Percentiles rank a stretch among this genome's conserved stretches.
These are phyloP conservation scores for Luffa aegyptiaca DNA, from an alignment of 306 rosid genomes.

Conservation along the genomic window DNA sequence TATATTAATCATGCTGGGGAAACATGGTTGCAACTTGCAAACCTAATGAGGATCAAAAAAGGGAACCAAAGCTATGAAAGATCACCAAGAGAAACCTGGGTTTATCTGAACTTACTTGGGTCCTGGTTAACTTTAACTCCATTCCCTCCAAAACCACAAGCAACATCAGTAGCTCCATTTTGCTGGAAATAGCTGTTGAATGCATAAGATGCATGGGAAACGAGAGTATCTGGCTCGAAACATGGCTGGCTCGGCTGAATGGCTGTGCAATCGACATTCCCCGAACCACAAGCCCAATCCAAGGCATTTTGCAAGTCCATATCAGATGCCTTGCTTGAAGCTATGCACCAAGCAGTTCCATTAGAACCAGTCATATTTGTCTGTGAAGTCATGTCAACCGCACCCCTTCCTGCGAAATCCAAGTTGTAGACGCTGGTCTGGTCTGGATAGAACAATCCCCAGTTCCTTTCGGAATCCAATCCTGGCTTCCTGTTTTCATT, in stretches of 20 bases:
- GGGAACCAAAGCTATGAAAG: neutral
- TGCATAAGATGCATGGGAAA: slow-evolving; percentile 82
- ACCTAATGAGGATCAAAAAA: neutral
- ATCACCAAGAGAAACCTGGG: neutral
- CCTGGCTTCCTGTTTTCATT: slow-evolving; percentile 95
- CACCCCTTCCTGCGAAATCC: slow-evolving; percentile 78
- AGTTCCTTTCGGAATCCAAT: slow-evolving; percentile 90
- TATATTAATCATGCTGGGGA: neutral
- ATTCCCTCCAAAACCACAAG: slow-evolving; percentile 86
- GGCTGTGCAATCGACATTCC: slow-evolving; percentile 87
- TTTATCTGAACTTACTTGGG: slow-evolving; percentile 55
- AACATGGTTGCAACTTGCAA: neutral
- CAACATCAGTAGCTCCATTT: slow-evolving; percentile 83
- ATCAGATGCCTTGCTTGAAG: slow-evolving; percentile 70
- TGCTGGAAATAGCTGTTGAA: slow-evolving; percentile 88
- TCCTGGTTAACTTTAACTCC: slow-evolving; percentile 77
- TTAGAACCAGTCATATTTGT: slow-evolving; percentile 52
- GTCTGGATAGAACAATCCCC: slow-evolving; percentile 94
- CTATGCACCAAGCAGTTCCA: slow-evolving; percentile 85
- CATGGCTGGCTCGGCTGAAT: slow-evolving; percentile 98
- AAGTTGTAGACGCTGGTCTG: slow-evolving; percentile 91
- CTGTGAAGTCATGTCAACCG: slow-evolving; percentile 44
- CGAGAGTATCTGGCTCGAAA: slow-evolving; percentile 75
- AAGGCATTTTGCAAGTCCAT: slow-evolving; percentile 84
- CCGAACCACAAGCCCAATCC: slow-evolving; percentile 97